These are phyloP conservation scores for Penicillium arizonense DNA, from an alignment of 495 filamentous ascomycete genomes.

Conservation along the genomic window DNA sequence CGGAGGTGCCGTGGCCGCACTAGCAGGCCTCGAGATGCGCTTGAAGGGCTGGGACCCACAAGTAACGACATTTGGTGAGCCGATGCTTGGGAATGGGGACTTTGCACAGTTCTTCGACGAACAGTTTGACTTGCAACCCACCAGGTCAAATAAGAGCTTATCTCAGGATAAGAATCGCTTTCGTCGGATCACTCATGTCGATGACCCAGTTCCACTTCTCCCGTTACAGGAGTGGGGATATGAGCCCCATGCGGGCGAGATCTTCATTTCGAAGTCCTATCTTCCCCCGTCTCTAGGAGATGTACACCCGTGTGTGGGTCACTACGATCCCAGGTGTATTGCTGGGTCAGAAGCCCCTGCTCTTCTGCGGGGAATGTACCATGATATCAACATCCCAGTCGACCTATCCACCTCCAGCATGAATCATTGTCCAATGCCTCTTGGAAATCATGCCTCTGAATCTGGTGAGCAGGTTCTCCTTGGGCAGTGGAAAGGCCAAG, in stretches of 20 bases:
- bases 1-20: slow-evolving; percentile 85
- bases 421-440: slow-evolving; percentile 1
- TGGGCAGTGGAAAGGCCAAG: background rate
- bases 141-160: too few species aligned
- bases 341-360: slow-evolving; percentile 42
- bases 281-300: slow-evolving; percentile 68
- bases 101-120: slow-evolving; percentile 67
- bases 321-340: slow-evolving; percentile 69
- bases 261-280: slow-evolving; percentile 71
- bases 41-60: slow-evolving; percentile 65
- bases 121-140: slow-evolving; percentile 53
- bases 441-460: background rate
- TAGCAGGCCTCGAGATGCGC: slow-evolving; percentile 77
- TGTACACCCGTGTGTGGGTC: slow-evolving; percentile 67
- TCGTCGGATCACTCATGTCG: slow-evolving; percentile 77
- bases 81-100: slow-evolving; percentile 73
- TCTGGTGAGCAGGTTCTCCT: slow-evolving; percentile 9
- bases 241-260: slow-evolving; percentile 76
- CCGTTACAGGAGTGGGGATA: slow-evolving; percentile 89
- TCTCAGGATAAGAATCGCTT: slow-evolving; percentile 38
- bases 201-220: slow-evolving; percentile 87
- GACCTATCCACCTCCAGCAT: background rate
- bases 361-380: slow-evolving; percentile 7
- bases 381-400: slow-evolving; percentile 10
- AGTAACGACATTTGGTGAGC: slow-evolving; percentile 93